Evolutionary conservation across 1,284 basidiomycete species (phyloP).

Genomic region (Ceratorhiza oryzae-sativae): DNA sequence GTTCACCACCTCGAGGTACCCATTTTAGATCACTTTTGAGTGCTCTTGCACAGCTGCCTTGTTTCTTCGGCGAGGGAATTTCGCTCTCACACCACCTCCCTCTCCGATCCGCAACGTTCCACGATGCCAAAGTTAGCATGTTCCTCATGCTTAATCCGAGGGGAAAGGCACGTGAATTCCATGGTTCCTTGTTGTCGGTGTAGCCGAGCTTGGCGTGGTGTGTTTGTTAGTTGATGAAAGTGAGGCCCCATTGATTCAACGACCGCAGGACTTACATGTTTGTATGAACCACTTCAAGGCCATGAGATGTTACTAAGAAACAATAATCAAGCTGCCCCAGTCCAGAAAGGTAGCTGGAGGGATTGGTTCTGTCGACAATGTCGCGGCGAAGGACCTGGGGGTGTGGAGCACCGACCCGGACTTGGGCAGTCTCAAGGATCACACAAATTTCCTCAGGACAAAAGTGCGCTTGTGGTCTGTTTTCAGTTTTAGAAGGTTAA

Average conservation of each 20-base stretch:
- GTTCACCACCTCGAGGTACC: not conserved
- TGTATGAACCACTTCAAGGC: not conserved
- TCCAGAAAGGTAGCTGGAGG: not conserved
- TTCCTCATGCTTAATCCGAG: not conserved
- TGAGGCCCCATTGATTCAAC: not conserved
- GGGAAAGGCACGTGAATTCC: not conserved
- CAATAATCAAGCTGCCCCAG: not conserved
- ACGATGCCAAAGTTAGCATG: not conserved
- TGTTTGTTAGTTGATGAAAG: not conserved
- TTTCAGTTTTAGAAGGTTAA: not conserved
- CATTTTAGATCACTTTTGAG: too few species aligned
- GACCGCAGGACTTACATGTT: not conserved
- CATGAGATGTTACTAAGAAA: not conserved
- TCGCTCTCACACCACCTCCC: too few species aligned
- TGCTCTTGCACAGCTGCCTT: too few species aligned
- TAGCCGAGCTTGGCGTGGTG: not conserved
- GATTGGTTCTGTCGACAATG: conserved; percentile 19
- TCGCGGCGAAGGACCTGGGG: conserved; percentile 5
- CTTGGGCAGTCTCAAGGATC: not conserved
- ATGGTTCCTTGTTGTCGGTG: not conserved
- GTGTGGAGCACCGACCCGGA: not conserved
- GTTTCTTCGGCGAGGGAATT: too few species aligned
- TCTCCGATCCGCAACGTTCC: too few species aligned
- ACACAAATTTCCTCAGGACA: not conserved
- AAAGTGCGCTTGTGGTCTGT: too few species aligned